phyloP scores from a whole-genome alignment of 1,139 yeast species.

The Taphrina wiesneri region DNA sequence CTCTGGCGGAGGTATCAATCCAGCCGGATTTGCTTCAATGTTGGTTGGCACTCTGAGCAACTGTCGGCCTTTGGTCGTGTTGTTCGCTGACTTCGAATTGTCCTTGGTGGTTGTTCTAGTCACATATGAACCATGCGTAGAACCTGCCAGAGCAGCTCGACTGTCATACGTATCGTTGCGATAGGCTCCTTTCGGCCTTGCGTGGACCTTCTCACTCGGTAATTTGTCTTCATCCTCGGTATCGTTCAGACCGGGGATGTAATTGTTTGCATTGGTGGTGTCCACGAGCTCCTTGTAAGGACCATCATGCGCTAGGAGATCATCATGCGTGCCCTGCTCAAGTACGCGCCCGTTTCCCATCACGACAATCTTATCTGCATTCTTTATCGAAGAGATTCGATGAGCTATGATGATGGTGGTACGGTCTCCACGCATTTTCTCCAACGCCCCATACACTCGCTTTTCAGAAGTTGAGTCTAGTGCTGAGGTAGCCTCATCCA shows the following conservation, averaged over 20 bases:
- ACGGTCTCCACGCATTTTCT: conserved; percentile 54
- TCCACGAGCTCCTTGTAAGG: conserved; percentile 47
- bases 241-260: conserved; percentile 12
- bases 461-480: conserved; percentile 73
- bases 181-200: neutral
- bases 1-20: conserved; percentile 6
- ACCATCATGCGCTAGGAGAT: conserved; percentile 46
- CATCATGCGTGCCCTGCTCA: conserved; percentile 51
- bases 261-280: conserved; percentile 39
- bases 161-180: conserved; percentile 8
- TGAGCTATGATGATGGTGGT: conserved; percentile 81
- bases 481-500: conserved; percentile 82
- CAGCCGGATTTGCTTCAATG: conserved; percentile 29
- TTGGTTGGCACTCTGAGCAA: conserved; percentile 18
- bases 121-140: conserved; percentile 14
- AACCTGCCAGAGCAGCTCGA: conserved; percentile 6
- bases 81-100: neutral
- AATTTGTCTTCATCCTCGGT: conserved; percentile 9
- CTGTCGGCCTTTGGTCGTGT: neutral
- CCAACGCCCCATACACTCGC: conserved; percentile 62
- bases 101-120: conserved; percentile 12
- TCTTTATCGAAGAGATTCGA: conserved; percentile 68
- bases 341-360: conserved; percentile 50
- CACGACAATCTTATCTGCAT: conserved; percentile 51
- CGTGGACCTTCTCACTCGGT: neutral